Evolutionary conservation across 2,329 filamentous ascomycete species (phyloP).

Genomic region (Penicillium glabrum): DNA sequence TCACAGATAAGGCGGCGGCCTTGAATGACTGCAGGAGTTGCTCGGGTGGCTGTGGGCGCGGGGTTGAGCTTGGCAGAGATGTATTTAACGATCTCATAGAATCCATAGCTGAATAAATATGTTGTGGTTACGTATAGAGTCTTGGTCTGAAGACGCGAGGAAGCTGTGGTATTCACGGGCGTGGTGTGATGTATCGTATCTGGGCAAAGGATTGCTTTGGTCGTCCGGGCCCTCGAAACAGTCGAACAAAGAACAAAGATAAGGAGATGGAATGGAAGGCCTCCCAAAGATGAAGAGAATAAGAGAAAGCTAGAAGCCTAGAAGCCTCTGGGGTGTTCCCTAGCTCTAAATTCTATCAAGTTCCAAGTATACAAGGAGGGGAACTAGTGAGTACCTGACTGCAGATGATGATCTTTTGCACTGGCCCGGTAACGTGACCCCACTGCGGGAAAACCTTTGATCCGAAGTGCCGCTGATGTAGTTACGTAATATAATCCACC

Average conservation of each 20-base stretch:
- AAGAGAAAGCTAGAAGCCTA: not conserved
- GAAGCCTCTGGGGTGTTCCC: not conserved
- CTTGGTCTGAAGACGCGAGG: not conserved
- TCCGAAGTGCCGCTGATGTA: conserved; percentile 19
- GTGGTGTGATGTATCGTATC: conserved; percentile 4
- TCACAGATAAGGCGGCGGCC: conserved; percentile 87
- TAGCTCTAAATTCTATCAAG: not conserved
- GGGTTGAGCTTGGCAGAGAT: conserved; percentile 56
- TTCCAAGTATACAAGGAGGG: conserved; percentile 6
- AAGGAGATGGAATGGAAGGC: not conserved
- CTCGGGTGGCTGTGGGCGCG: conserved; percentile 49
- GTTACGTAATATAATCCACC: conserved; percentile 15
- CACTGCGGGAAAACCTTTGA: conserved; percentile 31
- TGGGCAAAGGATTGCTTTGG: not conserved
- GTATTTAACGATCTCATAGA: conserved; percentile 65
- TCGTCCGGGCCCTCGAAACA: not conserved
- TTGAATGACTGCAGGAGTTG: conserved; percentile 84
- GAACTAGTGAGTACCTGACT: conserved; percentile 15
- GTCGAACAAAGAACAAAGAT: conserved; percentile 7
- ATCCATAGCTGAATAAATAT: conserved; percentile 50
- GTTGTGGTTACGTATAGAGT: not conserved
- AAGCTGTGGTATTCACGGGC: not conserved
- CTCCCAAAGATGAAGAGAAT: not conserved
- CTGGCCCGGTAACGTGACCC: conserved; percentile 41
- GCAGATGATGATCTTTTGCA: conserved; percentile 32